Conservation (phyloP, 176 grass and related monocot species). For the Avena eriantha region DNA sequence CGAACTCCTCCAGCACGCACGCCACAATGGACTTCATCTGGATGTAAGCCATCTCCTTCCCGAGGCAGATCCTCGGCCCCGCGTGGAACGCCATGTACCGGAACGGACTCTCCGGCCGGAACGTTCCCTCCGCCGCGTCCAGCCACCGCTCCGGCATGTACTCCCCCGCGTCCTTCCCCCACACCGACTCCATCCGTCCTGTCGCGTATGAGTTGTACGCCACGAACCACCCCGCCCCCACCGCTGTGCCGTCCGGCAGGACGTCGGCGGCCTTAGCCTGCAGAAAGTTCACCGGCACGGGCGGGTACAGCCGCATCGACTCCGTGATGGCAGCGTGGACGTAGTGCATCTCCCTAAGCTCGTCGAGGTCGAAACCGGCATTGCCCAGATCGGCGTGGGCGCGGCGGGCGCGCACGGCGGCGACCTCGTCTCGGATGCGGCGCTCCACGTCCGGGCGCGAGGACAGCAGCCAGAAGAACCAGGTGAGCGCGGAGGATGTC, state of each 20-base stretch:
- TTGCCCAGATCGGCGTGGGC: neutral
- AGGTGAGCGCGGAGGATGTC: constrained; percentile 69
- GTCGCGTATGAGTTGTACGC: constrained; percentile 62
- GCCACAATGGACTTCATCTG: constrained; percentile 82
- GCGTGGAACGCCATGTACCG: no score
- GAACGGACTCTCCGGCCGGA: no score
- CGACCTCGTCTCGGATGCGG: constrained; percentile 65
- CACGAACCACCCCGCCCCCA: constrained; percentile 54
- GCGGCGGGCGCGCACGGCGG: constrained; percentile 35
- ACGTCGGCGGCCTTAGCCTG: constrained; percentile 50
- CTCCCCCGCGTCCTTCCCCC: constrained; percentile 59
- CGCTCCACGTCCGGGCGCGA: constrained; percentile 56
- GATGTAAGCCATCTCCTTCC: constrained; percentile 71
- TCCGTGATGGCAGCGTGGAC: constrained; percentile 77
- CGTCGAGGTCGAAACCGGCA: constrained; percentile 56
- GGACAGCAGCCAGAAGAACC: constrained; percentile 87
- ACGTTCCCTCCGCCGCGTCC: constrained; percentile 13
- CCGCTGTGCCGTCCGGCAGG: constrained; percentile 70
- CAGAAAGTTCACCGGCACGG: constrained; percentile 51
- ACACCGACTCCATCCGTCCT: constrained; percentile 59
- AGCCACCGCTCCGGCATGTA: constrained; percentile 76
- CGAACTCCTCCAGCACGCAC: constrained; percentile 54
- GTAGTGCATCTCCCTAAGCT: constrained; percentile 83
- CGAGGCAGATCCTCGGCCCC: neutral
- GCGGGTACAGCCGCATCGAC: constrained; percentile 78